These are phyloP conservation scores for Phytophthora melonis DNA, from an alignment of 352 stramenopile genomes.

Conservation along the genomic window DNA sequence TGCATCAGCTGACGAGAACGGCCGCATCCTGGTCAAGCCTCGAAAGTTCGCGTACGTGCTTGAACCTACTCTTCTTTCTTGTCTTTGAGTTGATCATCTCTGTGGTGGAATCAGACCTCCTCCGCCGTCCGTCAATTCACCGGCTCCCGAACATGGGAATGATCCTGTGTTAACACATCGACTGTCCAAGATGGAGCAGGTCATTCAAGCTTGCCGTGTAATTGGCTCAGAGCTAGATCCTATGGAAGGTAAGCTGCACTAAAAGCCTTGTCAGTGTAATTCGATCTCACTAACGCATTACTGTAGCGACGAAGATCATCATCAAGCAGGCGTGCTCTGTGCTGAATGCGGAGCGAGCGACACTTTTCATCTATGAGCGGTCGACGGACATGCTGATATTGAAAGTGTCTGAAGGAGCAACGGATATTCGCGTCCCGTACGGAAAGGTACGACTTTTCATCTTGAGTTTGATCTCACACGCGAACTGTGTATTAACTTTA, in stretches of 20 bases:
- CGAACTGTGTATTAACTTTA: not conserved
- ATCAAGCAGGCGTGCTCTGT: slow-evolving; percentile 90
- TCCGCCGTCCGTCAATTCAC: not conserved
- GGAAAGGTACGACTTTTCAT: slow-evolving; percentile 59
- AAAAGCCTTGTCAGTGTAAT: not conserved
- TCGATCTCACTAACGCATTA: not conserved
- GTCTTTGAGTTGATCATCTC: not conserved
- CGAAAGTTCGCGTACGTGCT: slow-evolving; percentile 65
- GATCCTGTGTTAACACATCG: slow-evolving; percentile 66
- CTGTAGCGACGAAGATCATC: slow-evolving; percentile 80
- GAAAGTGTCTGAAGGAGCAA: slow-evolving; percentile 86
- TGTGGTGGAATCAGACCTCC: slow-evolving; percentile 12
- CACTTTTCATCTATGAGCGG: slow-evolving; percentile 90
- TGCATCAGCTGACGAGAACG: slow-evolving; percentile 85
- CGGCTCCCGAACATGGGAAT: slow-evolving; percentile 17
- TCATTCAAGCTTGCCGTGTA: slow-evolving; percentile 77
- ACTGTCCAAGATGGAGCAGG: slow-evolving; percentile 76
- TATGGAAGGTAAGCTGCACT: slow-evolving; percentile 60
- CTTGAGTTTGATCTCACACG: not conserved
- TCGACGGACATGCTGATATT: slow-evolving; percentile 83
- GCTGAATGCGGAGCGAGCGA: slow-evolving; percentile 90
- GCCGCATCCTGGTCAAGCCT: slow-evolving; percentile 76
- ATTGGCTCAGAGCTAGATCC: slow-evolving; percentile 87
- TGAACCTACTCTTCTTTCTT: not conserved
- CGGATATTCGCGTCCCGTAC: slow-evolving; percentile 87